Percentiles rank a stretch among this genome's conserved stretches.
phyloP scores from a whole-genome alignment of 768 basidiomycete species.

The Hypsizygus marmoreus region DNA sequence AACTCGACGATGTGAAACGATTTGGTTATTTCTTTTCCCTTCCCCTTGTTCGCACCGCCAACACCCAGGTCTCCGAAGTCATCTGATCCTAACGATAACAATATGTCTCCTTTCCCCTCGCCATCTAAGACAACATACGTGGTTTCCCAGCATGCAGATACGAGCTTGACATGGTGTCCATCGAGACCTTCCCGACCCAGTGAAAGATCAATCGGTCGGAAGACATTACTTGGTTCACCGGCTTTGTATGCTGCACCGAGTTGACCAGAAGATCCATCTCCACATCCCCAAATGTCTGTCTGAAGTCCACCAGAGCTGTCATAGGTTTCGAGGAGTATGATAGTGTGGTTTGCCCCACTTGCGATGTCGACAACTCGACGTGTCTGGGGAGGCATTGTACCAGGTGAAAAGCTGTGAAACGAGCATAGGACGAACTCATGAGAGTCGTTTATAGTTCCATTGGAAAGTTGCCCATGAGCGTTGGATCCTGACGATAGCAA shows the following conservation, averaged over 20 bases:
- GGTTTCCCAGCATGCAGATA: constrained; percentile 84
- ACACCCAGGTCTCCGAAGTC: constrained; percentile 83
- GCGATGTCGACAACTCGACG: constrained; percentile 51
- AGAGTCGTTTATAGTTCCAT: constrained; percentile 46
- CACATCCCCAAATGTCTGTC: constrained; percentile 69
- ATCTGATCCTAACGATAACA: constrained; percentile 82
- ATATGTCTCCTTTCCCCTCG: constrained; percentile 42
- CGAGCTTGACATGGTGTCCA: constrained; percentile 45
- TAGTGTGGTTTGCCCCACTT: constrained; percentile 79
- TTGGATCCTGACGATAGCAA: constrained; percentile 40
- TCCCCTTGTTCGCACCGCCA: constrained; percentile 29
- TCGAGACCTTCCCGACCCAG: constrained; percentile 34
- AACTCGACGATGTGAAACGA: constrained; percentile 46
- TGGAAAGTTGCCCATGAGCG: constrained; percentile 54
- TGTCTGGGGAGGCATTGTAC: constrained; percentile 31
- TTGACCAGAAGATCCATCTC: constrained; percentile 72
- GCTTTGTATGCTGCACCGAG: constrained; percentile 51
- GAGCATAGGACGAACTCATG: constrained; percentile 42
- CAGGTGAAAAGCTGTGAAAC: constrained; percentile 32
- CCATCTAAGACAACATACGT: constrained; percentile 66
- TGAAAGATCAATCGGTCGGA: constrained; percentile 49
- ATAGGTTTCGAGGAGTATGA: constrained; percentile 56
- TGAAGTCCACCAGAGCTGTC: constrained; percentile 16
- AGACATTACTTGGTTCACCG: constrained; percentile 32
- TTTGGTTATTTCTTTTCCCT: constrained; percentile 13